Conservation (phyloP, 2,329 filamentous ascomycete species). For the Botrytis fabae region DNA sequence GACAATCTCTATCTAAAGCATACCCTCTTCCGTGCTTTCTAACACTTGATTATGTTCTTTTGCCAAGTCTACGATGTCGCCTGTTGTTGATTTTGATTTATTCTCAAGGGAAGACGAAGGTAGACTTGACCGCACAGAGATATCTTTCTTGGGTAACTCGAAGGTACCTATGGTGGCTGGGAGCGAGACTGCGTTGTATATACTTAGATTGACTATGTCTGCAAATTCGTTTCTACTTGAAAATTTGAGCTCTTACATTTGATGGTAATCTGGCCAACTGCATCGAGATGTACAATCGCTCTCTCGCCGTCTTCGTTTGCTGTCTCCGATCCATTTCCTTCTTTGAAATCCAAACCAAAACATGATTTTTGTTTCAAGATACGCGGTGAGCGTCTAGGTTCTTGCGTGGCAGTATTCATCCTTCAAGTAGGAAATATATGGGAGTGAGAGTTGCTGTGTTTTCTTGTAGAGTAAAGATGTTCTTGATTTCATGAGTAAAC, state of each 20-base stretch:
- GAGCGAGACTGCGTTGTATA: not conserved
- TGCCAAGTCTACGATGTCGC: no score
- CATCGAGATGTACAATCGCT: not conserved
- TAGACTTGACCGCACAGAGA: not conserved
- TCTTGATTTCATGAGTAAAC: no score
- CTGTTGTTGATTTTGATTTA: not conserved
- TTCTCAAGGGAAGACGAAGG: not conserved
- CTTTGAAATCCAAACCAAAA: not conserved
- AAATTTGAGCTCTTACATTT: not conserved
- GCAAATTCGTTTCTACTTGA: not conserved
- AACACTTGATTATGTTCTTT: not conserved
- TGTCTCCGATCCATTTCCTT: not conserved
- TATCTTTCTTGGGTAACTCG: rapidly evolving
- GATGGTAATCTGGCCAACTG: not conserved
- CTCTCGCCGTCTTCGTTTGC: not conserved
- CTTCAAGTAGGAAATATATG: not conserved
- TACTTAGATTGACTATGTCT: not conserved
- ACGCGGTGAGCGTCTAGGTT: not conserved
- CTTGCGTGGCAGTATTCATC: not conserved
- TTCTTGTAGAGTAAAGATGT: not conserved
- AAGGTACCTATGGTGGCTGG: rapidly evolving
- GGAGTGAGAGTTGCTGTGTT: not conserved
- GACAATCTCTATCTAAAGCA: not conserved
- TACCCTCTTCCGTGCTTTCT: not conserved
- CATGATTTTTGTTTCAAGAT: no score